Conservation (phyloP, 805 yeast genomes). For the Spathaspora girioi region DNA sequence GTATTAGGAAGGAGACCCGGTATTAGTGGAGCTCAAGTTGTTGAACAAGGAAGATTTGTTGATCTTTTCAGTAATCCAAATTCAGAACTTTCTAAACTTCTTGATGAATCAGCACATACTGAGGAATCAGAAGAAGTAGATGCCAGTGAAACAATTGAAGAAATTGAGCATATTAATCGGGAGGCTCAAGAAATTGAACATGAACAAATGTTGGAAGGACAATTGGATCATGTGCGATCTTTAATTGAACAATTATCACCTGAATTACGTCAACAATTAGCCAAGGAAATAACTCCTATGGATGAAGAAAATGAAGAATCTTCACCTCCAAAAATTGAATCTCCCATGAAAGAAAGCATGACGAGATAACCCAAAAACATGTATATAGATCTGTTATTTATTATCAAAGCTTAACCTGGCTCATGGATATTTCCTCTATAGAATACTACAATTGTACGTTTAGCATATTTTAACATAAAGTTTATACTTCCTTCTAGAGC, state of each 20-base stretch:
- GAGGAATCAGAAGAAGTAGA: background rate
- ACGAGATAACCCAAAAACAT: background rate
- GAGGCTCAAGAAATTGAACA: slow-evolving; percentile 20
- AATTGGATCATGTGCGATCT: slow-evolving; percentile 16
- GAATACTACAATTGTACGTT: too few species aligned
- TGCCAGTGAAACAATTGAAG: slow-evolving; percentile 3
- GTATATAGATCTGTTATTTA: background rate
- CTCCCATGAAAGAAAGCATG: background rate
- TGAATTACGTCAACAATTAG: slow-evolving; percentile 26
- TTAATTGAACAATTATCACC: slow-evolving; percentile 35
- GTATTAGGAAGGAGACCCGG: slow-evolving; percentile 40
- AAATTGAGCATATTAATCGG: slow-evolving; percentile 11
- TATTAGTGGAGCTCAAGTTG: slow-evolving; percentile 41
- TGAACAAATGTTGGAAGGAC: slow-evolving; percentile 3
- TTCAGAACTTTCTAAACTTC: slow-evolving; percentile 38
- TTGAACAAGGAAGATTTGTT: slow-evolving; percentile 38
- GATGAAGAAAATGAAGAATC: background rate
- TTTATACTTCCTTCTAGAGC: too few species aligned
- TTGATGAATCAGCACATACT: slow-evolving; percentile 29
- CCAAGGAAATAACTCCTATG: slow-evolving; percentile 16
- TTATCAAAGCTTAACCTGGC: too few species aligned
- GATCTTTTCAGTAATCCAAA: slow-evolving; percentile 37
- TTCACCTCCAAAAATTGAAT: background rate
- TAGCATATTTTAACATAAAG: too few species aligned
- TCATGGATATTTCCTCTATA: too few species aligned